Conservation (phyloP, 495 filamentous ascomycete species). For the Aspergillus homomorphus region DNA sequence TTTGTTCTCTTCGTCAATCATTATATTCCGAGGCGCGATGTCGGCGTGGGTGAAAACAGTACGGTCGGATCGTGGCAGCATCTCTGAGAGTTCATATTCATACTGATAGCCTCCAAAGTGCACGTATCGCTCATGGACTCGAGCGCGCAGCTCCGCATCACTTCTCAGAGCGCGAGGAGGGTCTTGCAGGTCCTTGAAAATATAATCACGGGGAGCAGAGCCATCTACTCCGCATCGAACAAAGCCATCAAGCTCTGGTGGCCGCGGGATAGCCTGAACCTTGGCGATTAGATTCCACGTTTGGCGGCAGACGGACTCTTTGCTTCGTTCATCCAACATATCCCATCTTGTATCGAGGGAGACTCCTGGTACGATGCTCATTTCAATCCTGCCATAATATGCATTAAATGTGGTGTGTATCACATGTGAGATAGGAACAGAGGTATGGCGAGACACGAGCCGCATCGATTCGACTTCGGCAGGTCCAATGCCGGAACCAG, state of each 20-base stretch:
- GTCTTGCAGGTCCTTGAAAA: slow-evolving; percentile 30
- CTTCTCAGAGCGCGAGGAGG: slow-evolving; percentile 27
- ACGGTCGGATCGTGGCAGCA: slow-evolving; percentile 31
- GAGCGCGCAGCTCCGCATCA: slow-evolving; percentile 30
- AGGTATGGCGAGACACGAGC: slow-evolving; percentile 26
- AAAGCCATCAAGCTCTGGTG: slow-evolving; percentile 21
- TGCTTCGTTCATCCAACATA: slow-evolving; percentile 24
- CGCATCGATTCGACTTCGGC: slow-evolving; percentile 33
- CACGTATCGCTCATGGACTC: slow-evolving; percentile 40
- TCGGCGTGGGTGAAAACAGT: slow-evolving; percentile 31
- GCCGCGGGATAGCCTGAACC: slow-evolving; percentile 27
- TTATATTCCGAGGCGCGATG: slow-evolving; percentile 33
- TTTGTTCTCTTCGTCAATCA: slow-evolving; percentile 32
- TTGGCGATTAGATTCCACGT: slow-evolving; percentile 32
- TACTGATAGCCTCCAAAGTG: slow-evolving; percentile 28
- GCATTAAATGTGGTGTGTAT: background rate
- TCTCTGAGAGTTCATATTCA: slow-evolving; percentile 27
- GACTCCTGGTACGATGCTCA: slow-evolving; percentile 24
- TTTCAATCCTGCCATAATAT: slow-evolving; percentile 21
- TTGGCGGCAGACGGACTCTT: slow-evolving; percentile 33
- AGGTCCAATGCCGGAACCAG: slow-evolving; percentile 19
- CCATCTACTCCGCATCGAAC: slow-evolving; percentile 37
- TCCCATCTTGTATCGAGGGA: slow-evolving; percentile 29
- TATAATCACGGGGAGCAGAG: slow-evolving; percentile 27
- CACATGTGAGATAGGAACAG: slow-evolving; percentile 26